Conservation (phyloP, 805 yeast genomes). For the Hanseniaspora taiwanica region DNA sequence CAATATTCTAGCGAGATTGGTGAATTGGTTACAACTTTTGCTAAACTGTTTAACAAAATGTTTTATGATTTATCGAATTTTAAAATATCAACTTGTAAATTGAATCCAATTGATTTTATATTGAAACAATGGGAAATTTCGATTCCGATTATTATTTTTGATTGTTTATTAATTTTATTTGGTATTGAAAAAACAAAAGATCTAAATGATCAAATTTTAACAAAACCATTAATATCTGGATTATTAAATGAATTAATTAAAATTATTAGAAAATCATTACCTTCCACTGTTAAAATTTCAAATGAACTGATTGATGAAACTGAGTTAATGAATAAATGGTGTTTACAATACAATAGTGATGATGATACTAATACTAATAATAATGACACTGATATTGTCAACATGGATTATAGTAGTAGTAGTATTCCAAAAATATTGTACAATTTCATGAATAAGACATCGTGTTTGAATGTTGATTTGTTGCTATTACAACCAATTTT, state of each 20-base stretch:
- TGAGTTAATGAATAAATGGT: constrained; percentile 42
- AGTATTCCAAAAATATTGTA: constrained; percentile 54
- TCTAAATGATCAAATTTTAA: constrained; percentile 54
- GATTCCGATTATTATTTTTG: constrained; percentile 40
- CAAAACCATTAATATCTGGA: constrained; percentile 77
- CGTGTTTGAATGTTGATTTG: constrained; percentile 53
- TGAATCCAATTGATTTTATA: background rate
- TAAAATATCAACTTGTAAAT: background rate
- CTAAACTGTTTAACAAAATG: constrained; percentile 19
- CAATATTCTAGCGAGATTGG: constrained; percentile 13
- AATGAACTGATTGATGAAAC: constrained; percentile 55
- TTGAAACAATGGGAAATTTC: background rate
- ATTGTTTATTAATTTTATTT: constrained; percentile 60
- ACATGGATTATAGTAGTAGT: no score
- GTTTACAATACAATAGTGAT: constrained; percentile 28
- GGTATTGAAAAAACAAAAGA: constrained; percentile 53
- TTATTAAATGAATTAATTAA: constrained; percentile 58
- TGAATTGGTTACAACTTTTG: constrained; percentile 18
- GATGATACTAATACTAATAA: no score
- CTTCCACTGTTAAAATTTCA: no score
- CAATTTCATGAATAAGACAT: constrained; percentile 42
- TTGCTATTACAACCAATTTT: constrained; percentile 74
- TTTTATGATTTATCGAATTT: constrained; percentile 12
- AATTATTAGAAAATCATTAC: constrained; percentile 71
- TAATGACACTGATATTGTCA: no score